These are phyloP conservation scores for Strigomonas culicis DNA, from an alignment of 208 protist genomes.

Conservation along the genomic window DNA sequence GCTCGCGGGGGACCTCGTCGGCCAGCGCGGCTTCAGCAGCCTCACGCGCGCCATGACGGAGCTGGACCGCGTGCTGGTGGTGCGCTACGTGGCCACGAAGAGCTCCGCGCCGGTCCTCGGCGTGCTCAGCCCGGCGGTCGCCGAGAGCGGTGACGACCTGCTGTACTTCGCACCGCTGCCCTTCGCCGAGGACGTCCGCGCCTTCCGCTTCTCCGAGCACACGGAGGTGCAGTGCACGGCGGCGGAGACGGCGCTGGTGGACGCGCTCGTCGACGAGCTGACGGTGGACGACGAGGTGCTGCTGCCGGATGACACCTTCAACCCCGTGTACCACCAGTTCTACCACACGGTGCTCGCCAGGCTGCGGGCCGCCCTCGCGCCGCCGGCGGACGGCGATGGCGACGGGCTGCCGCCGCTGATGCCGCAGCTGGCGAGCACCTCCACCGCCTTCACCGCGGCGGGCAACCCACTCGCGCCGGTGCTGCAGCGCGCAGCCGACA, in stretches of 20 bases:
- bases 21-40: constrained; percentile 52
- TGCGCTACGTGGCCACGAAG: constrained; percentile 68
- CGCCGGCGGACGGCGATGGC: neutral
- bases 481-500: constrained; percentile 11
- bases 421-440: constrained; percentile 22
- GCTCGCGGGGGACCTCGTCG: constrained; percentile 52
- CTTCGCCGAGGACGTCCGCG: constrained; percentile 82
- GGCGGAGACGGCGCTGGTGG: constrained; percentile 58
- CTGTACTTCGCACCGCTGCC: constrained; percentile 77
- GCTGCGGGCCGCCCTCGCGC: constrained; percentile 12
- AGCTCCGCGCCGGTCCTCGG: constrained; percentile 53
- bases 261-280: constrained; percentile 71
- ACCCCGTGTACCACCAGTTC: constrained; percentile 84
- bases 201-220: constrained; percentile 62
- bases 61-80: constrained; percentile 44
- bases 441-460: constrained; percentile 33
- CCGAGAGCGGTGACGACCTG: constrained; percentile 22
- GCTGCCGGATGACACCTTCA: constrained; percentile 72
- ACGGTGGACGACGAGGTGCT: constrained; percentile 51
- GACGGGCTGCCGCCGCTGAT: constrained; percentile 26
- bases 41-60: constrained; percentile 73
- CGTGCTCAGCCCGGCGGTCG: constrained; percentile 39
- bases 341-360: constrained; percentile 68
- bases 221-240: constrained; percentile 25
- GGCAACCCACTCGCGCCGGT: constrained; percentile 26